Evolutionary conservation across 441 rosid genomes (phyloP).

Genomic region (Viola pubescens): DNA sequence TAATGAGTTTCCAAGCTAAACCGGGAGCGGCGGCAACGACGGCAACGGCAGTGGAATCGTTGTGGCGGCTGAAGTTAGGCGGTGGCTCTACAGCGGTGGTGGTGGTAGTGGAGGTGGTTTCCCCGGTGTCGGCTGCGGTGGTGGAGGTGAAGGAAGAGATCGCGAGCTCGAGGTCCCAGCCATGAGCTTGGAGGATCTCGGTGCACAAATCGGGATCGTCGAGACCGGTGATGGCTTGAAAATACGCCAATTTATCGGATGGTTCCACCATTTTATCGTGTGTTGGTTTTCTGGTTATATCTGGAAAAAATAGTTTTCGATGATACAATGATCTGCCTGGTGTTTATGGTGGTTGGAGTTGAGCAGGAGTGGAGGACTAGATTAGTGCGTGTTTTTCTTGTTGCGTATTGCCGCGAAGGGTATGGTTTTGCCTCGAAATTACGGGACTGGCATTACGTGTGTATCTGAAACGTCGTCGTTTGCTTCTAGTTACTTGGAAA

Average conservation of each 20-base stretch:
- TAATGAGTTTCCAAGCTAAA: conserved; percentile 70
- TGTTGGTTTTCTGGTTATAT: neutral
- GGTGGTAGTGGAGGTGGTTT: conserved; percentile 6
- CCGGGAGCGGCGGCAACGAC: conserved; percentile 34
- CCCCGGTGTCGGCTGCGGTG: conserved; percentile 14
- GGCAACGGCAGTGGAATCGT: conserved; percentile 6
- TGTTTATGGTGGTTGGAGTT: neutral
- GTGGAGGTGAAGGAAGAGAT: conserved; percentile 70
- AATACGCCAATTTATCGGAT: conserved; percentile 78
- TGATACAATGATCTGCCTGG: too few species aligned
- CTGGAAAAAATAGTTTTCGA: neutral
- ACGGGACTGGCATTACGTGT: too few species aligned
- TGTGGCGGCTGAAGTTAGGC: neutral
- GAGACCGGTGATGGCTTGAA: conserved; percentile 86
- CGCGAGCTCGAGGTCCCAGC: conserved; percentile 97
- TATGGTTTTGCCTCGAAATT: too few species aligned
- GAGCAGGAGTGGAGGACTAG: neutral
- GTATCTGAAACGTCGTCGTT: too few species aligned
- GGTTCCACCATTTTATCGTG: conserved; percentile 55
- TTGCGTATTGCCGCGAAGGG: neutral
- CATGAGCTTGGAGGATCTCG: conserved; percentile 90
- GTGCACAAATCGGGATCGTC: conserved; percentile 83
- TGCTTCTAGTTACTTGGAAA: too few species aligned
- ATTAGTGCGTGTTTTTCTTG: neutral
- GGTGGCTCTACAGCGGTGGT: neutral